These are phyloP conservation scores for Serendipita sp. DNA, from an alignment of 768 basidiomycete genomes.

Conservation along the genomic window DNA sequence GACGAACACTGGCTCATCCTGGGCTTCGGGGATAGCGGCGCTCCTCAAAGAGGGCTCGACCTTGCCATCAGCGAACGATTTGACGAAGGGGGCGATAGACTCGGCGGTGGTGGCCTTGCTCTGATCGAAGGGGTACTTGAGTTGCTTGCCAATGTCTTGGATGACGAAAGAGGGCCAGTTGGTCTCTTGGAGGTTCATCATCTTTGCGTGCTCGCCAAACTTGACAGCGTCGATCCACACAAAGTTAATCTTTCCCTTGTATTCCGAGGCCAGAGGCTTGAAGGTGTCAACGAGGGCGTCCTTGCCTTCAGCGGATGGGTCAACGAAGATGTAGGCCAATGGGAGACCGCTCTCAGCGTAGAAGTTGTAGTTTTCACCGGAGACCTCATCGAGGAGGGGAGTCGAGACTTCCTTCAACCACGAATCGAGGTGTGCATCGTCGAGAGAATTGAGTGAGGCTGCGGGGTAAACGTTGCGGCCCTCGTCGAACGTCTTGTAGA, in stretches of 20 bases:
- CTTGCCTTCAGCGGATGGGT: slow-evolving; percentile 52
- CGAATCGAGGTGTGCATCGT: slow-evolving; percentile 43
- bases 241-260: slow-evolving; percentile 84
- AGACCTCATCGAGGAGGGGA: slow-evolving; percentile 83
- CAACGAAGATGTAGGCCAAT: slow-evolving; percentile 87
- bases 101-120: slow-evolving; percentile 40
- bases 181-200: slow-evolving; percentile 68
- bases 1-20: slow-evolving; percentile 66
- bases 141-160: slow-evolving; percentile 66
- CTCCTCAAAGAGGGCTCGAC: slow-evolving; percentile 78
- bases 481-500: slow-evolving; percentile 89
- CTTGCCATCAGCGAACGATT: slow-evolving; percentile 51
- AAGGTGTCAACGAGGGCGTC: slow-evolving; percentile 50
- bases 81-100: slow-evolving; percentile 41
- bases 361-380: slow-evolving; percentile 75
- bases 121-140: slow-evolving; percentile 81
- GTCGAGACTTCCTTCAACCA: slow-evolving; percentile 77
- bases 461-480: slow-evolving; percentile 52
- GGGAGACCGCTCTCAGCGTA: slow-evolving; percentile 76
- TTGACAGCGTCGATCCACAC: slow-evolving; percentile 96
- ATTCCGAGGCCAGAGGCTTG: slow-evolving; percentile 60
- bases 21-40: slow-evolving; percentile 65
- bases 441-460: slow-evolving; percentile 33
- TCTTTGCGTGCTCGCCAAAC: slow-evolving; percentile 90
- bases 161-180: slow-evolving; percentile 92